phyloP scores from a whole-genome alignment of 2,329 filamentous ascomycete genomes.

The Pseudocercospora fijiensis region DNA sequence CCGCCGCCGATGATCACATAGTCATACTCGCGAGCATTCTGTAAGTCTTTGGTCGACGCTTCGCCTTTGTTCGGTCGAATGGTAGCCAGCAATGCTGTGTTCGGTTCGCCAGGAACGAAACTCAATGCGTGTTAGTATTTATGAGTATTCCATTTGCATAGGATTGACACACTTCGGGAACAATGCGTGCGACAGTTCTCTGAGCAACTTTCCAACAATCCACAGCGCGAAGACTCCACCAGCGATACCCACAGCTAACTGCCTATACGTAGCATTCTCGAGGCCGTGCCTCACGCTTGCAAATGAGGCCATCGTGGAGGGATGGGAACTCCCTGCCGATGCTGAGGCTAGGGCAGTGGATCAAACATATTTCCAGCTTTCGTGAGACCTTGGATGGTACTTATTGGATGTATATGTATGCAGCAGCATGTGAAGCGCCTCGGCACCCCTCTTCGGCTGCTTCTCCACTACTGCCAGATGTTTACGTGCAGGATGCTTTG shows the following conservation, averaged over 20 bases:
- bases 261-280: conserved; percentile 5
- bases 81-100: conserved; percentile 20
- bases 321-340: not conserved
- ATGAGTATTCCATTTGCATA: not conserved
- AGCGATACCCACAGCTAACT: conserved; percentile 6
- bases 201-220: conserved; percentile 10
- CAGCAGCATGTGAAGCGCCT: not conserved
- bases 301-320: not conserved
- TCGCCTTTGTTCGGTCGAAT: conserved; percentile 12
- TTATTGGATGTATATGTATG: not conserved
- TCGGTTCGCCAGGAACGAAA: conserved; percentile 22
- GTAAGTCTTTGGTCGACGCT: conserved; percentile 12
- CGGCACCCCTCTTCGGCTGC: not conserved
- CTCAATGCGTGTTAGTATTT: not conserved
- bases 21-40: conserved; percentile 28
- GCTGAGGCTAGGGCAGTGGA: not conserved
- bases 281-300: conserved; percentile 5
- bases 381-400: not conserved
- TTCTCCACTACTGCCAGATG: not conserved
- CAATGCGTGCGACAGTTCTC: conserved; percentile 11
- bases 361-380: not conserved
- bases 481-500: not conserved
- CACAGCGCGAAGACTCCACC: conserved; percentile 8
- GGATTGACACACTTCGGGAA: conserved; percentile 5
- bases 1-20: conserved; percentile 35